Conservation (phyloP, 2,329 filamentous ascomycete species). For the Xylariomycetidae sp. region DNA sequence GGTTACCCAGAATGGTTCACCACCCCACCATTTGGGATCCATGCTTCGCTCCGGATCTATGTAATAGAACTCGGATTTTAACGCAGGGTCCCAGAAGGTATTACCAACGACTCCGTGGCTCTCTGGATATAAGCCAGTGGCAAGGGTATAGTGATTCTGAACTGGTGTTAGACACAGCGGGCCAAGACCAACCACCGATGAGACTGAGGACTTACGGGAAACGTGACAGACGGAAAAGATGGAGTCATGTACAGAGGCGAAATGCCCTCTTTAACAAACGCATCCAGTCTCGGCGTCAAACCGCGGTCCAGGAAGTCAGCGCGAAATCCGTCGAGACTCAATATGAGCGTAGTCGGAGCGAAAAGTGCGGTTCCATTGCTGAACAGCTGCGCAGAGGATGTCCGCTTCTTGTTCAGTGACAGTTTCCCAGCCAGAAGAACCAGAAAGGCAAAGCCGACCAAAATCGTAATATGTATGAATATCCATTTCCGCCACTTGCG, state of each 20-base stretch:
- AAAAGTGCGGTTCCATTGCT: conserved; percentile 89
- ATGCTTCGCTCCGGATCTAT: conserved; percentile 72
- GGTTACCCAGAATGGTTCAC: conserved; percentile 90
- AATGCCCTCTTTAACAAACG: conserved; percentile 76
- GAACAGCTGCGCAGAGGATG: conserved; percentile 31
- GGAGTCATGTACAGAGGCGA: conserved; percentile 91
- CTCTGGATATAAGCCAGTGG: conserved; percentile 88
- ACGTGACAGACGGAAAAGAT: conserved; percentile 93
- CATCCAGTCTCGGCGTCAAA: conserved; percentile 75
- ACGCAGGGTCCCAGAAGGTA: conserved; percentile 81
- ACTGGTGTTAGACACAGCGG: too few species aligned
- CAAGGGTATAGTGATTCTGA: conserved; percentile 94
- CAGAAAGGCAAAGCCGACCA: conserved; percentile 51
- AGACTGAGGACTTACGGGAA: too few species aligned
- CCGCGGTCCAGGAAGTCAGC: conserved; percentile 85
- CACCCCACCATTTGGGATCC: conserved; percentile 89
- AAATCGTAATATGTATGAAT: conserved; percentile 48
- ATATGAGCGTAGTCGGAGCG: conserved; percentile 84
- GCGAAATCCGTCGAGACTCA: conserved; percentile 93
- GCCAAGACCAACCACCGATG: too few species aligned
- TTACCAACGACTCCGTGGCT: conserved; percentile 92
- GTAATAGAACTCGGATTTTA: conserved; percentile 81
- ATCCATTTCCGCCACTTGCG: conserved; percentile 51
- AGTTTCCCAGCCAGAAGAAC: conserved; percentile 56
- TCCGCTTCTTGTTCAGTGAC: conserved; percentile 40